Evolutionary conservation across 768 basidiomycete genomes (phyloP), one percentile per base, ranked within the genome.

Genomic region (Phallus indusiatus): DNA sequence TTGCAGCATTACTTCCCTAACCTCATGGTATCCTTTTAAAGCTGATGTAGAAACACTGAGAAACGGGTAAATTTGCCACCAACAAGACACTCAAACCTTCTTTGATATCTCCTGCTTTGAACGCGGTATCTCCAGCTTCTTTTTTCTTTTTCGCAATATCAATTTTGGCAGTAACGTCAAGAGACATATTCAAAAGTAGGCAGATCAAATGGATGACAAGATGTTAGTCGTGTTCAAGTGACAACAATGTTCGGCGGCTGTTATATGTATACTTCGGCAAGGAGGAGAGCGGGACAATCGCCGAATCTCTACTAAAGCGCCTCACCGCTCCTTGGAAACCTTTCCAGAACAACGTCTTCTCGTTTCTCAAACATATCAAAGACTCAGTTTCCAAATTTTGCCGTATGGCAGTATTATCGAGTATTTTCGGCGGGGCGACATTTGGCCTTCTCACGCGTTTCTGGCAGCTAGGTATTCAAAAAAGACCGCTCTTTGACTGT

Each of bases 391-490:
- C 12, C 11, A 17, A 20, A 51, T 21, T 59, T 56, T 46, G 58
- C 56, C 63, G 56, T 58, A 89, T 88, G 84, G 68, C 86, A 47
- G 73, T 90, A 67, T 74, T 87, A 58, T 73, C 81, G 53, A 88
- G 81, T 67, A 72, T 91, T 62, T 70, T 90, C 67, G 88, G 89
- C 47, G 90, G 90, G 72, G 87, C 89, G 2, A 71, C 80, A 59
- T 86, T 92, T 67, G 93, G 93, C 47, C 85, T 96, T 60, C 84
- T 85, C 20, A 84, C 86, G 18, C 80, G 94, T 60, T 76, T 92
- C 61, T 90, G 89, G 65, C 92, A 94, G 73, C 83, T 96, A 21
- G 87, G 86, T 56, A 87, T 96, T 66, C 86, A 91, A 71, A 84
- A 79, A 68, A 78, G 87, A 66, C 83, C 84, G 67, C 78, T 94